A percentile compares a stretch with the other conserved stretches of the same genome.
Evolutionary conservation across 805 yeast genomes (phyloP).

Genomic region (Ascoidea asiatica): DNA sequence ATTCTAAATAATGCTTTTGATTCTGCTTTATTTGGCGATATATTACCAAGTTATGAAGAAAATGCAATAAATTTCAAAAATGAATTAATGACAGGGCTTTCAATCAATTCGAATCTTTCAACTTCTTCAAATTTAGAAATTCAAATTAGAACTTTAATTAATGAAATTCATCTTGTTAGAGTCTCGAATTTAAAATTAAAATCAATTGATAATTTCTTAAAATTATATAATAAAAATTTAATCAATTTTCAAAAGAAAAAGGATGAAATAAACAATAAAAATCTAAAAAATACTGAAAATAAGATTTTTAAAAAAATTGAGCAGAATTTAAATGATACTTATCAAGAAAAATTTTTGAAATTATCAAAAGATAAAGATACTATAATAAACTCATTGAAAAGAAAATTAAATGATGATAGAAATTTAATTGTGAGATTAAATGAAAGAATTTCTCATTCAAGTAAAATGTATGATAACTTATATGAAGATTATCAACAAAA

Average conservation of each 20-base stretch:
- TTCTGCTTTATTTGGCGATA: slow-evolving; percentile 50
- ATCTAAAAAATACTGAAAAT: slow-evolving; percentile 10
- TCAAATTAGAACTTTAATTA: slow-evolving; percentile 38
- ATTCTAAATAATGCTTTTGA: slow-evolving; percentile 27
- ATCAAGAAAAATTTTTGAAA: slow-evolving; percentile 5
- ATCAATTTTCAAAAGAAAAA: slow-evolving; percentile 10
- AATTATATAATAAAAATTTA: slow-evolving; percentile 25
- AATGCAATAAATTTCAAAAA: slow-evolving; percentile 32
- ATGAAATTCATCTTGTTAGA: slow-evolving; percentile 42
- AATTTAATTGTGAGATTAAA: slow-evolving; percentile 5
- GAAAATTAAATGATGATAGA: slow-evolving; percentile 1
- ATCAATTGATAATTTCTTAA: slow-evolving; percentile 40
- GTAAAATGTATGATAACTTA: slow-evolving; percentile 12
- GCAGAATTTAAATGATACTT: slow-evolving; percentile 6
- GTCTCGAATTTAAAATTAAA: slow-evolving; percentile 42
- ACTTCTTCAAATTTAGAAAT: slow-evolving; percentile 41
- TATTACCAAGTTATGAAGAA: slow-evolving; percentile 34
- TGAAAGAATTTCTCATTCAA: slow-evolving; percentile 15
- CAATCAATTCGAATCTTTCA: slow-evolving; percentile 45
- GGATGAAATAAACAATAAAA: slow-evolving; percentile 8
- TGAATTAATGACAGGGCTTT: slow-evolving; percentile 38
- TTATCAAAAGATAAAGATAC: slow-evolving; percentile 3
- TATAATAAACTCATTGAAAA: slow-evolving; percentile 3
- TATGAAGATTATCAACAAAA: slow-evolving; percentile 8
- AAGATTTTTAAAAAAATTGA: slow-evolving; percentile 6